Conservation (phyloP, 495 filamentous ascomycete genomes). For the Aspergillus ellipticus region DNA sequence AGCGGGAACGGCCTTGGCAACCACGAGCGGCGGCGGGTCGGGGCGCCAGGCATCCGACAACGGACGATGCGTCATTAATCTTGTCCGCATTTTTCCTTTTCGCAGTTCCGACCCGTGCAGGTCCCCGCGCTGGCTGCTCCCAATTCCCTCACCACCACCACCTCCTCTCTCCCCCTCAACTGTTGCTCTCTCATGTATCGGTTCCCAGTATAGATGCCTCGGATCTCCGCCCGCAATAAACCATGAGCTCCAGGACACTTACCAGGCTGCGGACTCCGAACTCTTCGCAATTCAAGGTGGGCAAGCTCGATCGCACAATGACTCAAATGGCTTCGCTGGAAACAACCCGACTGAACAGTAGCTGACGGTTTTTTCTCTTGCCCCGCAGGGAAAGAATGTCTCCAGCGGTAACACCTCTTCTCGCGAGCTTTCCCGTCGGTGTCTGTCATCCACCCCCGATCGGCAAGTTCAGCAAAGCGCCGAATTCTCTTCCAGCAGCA, state of each 20-base stretch:
- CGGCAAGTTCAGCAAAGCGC: constrained; percentile 28
- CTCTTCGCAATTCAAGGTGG: constrained; percentile 31
- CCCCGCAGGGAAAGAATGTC: constrained; percentile 21
- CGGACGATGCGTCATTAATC: constrained; percentile 1
- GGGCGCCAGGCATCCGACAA: background rate
- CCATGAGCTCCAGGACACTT: constrained; percentile 38
- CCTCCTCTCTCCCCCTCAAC: background rate
- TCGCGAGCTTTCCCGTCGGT: constrained; percentile 19
- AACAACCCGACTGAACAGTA: background rate
- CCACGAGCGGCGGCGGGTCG: too few species aligned
- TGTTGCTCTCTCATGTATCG: constrained; percentile 6
- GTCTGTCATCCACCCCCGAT: constrained; percentile 19
- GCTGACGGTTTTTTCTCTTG: background rate
- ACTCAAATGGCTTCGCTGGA: background rate
- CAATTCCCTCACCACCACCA: background rate
- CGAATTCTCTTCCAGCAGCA: constrained; percentile 34
- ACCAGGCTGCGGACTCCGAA: constrained; percentile 31
- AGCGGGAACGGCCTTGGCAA: too few species aligned
- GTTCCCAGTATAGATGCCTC: constrained; percentile 9
- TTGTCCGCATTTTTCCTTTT: background rate
- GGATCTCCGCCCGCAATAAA: constrained; percentile 14
- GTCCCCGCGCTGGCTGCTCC: background rate
- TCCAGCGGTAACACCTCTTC: constrained; percentile 13
- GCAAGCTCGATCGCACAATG: background rate
- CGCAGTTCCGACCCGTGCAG: background rate